These are phyloP conservation scores for Coemansia sp. DNA, from an alignment of 192 early-diverging fungal species.

Conservation along the genomic window DNA sequence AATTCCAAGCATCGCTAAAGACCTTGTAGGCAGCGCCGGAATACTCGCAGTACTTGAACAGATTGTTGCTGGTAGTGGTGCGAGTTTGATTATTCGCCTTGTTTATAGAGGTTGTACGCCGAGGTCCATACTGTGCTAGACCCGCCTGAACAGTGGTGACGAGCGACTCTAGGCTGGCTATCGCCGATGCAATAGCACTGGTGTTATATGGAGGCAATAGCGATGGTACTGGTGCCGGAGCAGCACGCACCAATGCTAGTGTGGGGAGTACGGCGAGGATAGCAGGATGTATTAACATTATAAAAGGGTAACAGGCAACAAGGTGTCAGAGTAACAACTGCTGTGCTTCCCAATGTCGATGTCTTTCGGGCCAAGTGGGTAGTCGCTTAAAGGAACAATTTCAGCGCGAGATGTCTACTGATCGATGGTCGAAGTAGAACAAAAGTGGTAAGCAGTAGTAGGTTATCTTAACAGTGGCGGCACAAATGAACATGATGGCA, in stretches of 20 bases:
- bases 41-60: constrained; percentile 39
- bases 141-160: not conserved
- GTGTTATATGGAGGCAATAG: not conserved
- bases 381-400: not conserved
- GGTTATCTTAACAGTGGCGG: not conserved
- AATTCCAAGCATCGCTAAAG: constrained; percentile 34
- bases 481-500: not conserved
- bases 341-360: not conserved
- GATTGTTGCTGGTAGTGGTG: not conserved
- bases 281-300: not conserved
- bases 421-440: not conserved
- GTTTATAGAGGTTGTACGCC: not conserved
- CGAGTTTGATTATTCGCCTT: not conserved
- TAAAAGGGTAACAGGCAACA: not conserved
- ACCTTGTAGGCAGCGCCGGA: constrained; percentile 53
- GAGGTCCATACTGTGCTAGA: not conserved
- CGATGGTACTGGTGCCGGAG: not conserved
- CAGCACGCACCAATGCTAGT: not conserved
- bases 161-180: not conserved
- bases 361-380: not conserved
- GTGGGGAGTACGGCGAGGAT: not conserved
- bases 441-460: constrained; percentile 1
- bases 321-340: not conserved
- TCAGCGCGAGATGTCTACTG: not conserved
- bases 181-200: not conserved